phyloP scores from a whole-genome alignment of 1,139 yeast genomes.

The Lodderomyces parapsilosis region DNA sequence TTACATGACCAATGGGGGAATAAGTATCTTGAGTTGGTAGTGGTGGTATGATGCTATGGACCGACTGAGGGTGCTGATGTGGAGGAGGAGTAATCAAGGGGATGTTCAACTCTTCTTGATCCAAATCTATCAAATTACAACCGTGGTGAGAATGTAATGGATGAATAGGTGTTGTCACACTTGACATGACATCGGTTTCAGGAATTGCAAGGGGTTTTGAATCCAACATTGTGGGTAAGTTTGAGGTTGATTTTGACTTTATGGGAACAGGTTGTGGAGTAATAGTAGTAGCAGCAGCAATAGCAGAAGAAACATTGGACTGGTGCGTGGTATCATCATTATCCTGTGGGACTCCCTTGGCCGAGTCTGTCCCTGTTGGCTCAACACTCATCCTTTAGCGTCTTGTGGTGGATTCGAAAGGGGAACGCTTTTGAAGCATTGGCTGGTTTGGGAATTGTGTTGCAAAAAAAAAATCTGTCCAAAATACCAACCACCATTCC shows the following conservation, averaged over 20 bases:
- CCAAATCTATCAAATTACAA: background rate
- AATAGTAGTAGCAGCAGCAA: background rate
- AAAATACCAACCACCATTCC: too few species aligned
- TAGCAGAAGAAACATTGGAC: too few species aligned
- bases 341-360: too few species aligned
- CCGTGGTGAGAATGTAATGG: background rate
- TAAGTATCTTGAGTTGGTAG: background rate
- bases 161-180: background rate
- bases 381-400: too few species aligned
- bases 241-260: background rate
- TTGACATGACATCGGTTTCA: background rate
- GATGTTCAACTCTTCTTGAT: background rate
- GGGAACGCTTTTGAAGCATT: too few species aligned
- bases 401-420: too few species aligned
- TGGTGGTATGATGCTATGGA: background rate
- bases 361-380: too few species aligned
- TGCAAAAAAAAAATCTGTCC: background rate
- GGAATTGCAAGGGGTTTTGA: background rate
- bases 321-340: too few species aligned
- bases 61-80: background rate
- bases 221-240: background rate
- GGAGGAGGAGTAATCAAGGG: background rate
- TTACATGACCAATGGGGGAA: background rate
- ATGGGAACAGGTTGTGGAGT: background rate
- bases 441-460: background rate